Evolutionary conservation across 2,329 filamentous ascomycete genomes (phyloP).

Genomic region (Ceratocystis ficicola): DNA sequence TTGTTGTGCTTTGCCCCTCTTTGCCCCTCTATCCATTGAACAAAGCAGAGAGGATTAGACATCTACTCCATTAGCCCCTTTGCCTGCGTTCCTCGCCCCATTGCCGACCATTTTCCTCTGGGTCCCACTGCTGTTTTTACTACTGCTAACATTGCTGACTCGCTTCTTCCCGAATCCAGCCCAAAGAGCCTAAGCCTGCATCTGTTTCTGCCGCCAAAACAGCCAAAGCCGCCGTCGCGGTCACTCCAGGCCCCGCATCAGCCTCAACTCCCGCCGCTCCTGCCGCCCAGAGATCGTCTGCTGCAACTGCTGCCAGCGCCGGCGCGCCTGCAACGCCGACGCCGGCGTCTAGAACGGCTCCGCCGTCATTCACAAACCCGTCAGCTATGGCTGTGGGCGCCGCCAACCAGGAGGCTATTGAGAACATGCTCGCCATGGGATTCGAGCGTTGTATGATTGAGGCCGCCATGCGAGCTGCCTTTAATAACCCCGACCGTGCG

Average conservation of each 20-base stretch:
- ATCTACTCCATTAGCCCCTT: not conserved
- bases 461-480: conserved; percentile 87
- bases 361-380: conserved; percentile 50
- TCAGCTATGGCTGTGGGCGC: conserved; percentile 78
- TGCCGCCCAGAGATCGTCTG: conserved; percentile 39
- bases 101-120: not conserved
- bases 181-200: conserved; percentile 59
- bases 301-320: conserved; percentile 38
- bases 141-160: not conserved
- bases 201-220: conserved; percentile 36
- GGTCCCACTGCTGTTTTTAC: not conserved
- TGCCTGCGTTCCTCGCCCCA: no score
- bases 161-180: conserved; percentile 26
- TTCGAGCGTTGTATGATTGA: conserved; percentile 83
- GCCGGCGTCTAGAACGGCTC: conserved; percentile 35
- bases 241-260: conserved; percentile 48
- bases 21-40: not conserved
- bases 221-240: conserved; percentile 47
- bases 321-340: conserved; percentile 43
- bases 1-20: not conserved
- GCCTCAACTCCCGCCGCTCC: conserved; percentile 40
- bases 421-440: conserved; percentile 95
- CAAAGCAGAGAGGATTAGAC: no score
- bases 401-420: conserved; percentile 68
- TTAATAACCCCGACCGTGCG: conserved; percentile 91